Evolutionary conservation across 176 grass and related monocot species (phyloP), one percentile per base, ranked within the genome.

Genomic region (Musa troglodytarum): DNA sequence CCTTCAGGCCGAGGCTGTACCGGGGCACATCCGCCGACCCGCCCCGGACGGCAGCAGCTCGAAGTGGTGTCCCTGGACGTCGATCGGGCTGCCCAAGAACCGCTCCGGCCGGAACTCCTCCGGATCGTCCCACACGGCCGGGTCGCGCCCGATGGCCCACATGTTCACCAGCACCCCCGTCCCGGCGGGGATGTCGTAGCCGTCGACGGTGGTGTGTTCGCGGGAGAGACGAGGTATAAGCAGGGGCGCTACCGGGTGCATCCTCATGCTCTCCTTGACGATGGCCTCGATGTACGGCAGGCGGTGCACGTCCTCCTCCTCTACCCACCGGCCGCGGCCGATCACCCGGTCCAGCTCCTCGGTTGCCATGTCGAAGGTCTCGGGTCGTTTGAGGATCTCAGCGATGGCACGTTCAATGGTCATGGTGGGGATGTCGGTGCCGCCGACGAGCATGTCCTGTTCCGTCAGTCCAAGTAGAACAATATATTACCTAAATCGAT

Each of bases 11-110:
- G 15, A 89, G 86, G 74, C 2, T 75, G 50, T 85, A 78, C 84
- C 90, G 11, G 84, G 90, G 79, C 86, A 92, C 86, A 92, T 87
- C 13, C 90, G 86, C 55, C 84, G 72, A n/a, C 90, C 84, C 6
- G 84, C 84, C 0, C 86, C 86, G 55, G 89, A 89, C 34, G 86
- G 86, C 24, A 92, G 51, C 52, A 92, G 71, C 79, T 89, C 79
- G 43, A 71, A 89, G 80, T 92, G 71, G 1, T 89, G 90, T 15
- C 86, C 86, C 52, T 67, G 87, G 71, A 85, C 64, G 74, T 85
- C 86, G 21, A 92, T 71, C 67, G 77, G 51, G n/a, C 61, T 86
- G 0, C 66, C 79, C 11, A 86, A 0, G 56, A 88, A 88, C 28
- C 85, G 59, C 51, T 88, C 80, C 1, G 82, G 89, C 10, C 7